Base-by-base conservation (phyloP, 306 rosid genomes). In the Heteromeles arbutifolia region DNA sequence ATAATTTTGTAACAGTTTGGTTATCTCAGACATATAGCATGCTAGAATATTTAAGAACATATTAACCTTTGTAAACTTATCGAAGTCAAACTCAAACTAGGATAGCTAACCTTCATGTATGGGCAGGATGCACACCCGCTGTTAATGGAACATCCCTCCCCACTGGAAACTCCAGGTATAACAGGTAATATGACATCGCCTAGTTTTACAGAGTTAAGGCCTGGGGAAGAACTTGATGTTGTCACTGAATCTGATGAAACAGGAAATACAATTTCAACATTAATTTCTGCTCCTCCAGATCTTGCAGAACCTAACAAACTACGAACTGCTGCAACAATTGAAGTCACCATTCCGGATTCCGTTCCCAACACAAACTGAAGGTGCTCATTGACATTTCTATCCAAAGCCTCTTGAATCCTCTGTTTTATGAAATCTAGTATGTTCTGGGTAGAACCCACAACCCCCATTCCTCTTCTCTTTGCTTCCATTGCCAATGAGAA, bases 41-140 rank as follows among this genome's bases (percentile, higher is more conserved):
- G 24, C 63, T 52, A 19, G 39, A 69, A 45, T 48, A 70, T 70
- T 17, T 17, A 52, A 50, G 19, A 70, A 52, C 7, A 28, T 52
- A 62, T 52, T 18, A 11, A 32, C 63, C 63, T 19, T 29, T 44
- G 22, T 34, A 22, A 37, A 72, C 45, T 7, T 26, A 25, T 8
- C 5, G 8, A 39, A 37, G 25, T 3, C 26, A 37, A 72, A 56
- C 66, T 4, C 26, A 59, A 77, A 7, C 65, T 76, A 67, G 8
- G 25, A 71, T n/a, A n/a, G 54, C 54, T 24, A 66, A 95, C 99
- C 97, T 95, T 95, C 99, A 95, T 92, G 86, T 92, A 95, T 25
- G 99, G 99, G 86, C 99, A 95, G 67, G 99, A 95, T 29, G 99
- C 99, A 70, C 99, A 95, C 50, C 99, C 97, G 43, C 98, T 97